These are phyloP conservation scores for Ceratobasidium sp. DNA, from an alignment of 1,284 basidiomycete genomes.

Conservation along the genomic window DNA sequence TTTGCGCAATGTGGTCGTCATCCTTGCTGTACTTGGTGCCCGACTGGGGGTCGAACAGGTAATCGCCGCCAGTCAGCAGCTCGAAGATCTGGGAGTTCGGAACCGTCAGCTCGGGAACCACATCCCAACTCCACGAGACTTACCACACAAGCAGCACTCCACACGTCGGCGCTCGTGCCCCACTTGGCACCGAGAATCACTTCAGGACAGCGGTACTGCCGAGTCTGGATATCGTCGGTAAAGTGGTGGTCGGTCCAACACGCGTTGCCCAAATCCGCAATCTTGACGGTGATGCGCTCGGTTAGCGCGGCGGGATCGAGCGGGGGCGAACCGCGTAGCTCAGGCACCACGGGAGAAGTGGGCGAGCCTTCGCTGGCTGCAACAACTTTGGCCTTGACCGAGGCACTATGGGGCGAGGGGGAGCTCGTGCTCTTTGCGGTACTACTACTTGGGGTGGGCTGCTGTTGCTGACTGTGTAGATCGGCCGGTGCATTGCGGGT, in stretches of 20 bases:
- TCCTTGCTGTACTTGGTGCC: conserved; percentile 82
- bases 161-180: conserved; percentile 84
- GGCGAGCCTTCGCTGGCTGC: conserved; percentile 2
- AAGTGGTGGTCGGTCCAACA: conserved; percentile 83
- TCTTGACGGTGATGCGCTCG: conserved; percentile 98
- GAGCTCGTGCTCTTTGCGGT: conserved; percentile 46
- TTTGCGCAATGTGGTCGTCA: conserved; percentile 95
- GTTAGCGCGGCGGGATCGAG: conserved; percentile 61
- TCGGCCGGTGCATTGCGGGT: conserved; percentile 29
- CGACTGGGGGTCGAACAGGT: conserved; percentile 85
- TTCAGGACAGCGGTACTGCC: conserved; percentile 91
- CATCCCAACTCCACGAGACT: conserved; percentile 47
- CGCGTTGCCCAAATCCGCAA: conserved; percentile 93
- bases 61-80: conserved; percentile 80
- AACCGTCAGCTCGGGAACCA: background rate
- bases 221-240: conserved; percentile 93
- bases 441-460: conserved; percentile 40
- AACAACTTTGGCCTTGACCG: conserved; percentile 24
- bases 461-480: conserved; percentile 12
- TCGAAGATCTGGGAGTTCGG: conserved; percentile 64
- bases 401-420: conserved; percentile 36
- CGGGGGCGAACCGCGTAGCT: conserved; percentile 45
- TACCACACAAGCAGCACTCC: conserved; percentile 86
- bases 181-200: conserved; percentile 90
- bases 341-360: conserved; percentile 1